Evolutionary conservation across 768 basidiomycete species (phyloP), one percentile per base, ranked within the genome.

Genomic region (Auricularia auricula-judae): DNA sequence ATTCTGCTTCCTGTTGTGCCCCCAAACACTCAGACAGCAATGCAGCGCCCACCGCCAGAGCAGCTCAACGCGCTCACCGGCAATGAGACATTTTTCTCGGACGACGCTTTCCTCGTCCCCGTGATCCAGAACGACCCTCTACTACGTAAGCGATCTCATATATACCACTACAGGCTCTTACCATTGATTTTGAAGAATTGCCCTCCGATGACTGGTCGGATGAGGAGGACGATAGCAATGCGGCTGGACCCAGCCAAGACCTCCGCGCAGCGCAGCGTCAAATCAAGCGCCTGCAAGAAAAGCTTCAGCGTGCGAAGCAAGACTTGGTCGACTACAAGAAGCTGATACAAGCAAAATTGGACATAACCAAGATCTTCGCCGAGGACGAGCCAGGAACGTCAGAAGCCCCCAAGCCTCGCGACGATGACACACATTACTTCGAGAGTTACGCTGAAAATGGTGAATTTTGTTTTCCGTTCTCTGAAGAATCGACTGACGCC

Each of bases 391-490:
- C 79, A 1, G 74, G 77, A 10, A 80, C 70, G 3, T 60, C 72
- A 18, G 68, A 72, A 33, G 67, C 80, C n/a, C 69, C 70, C 34
- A 35, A 59, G 23, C 56, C 4, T 21, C 76, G 89, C 43, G 93
- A 97, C 68, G 91, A 97, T 66, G 96, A 98, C 72, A 84, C 90
- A 0, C 92, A 97, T 71, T 98, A 98, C 75, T 98, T 97, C 75
- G 81, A 89, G 64, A 91, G 89, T 66, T 98, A 98, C 70, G 88
- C 81, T 33, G 86, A 85, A 66, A 95, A 95, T 67, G 95, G 94
- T 93, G 61, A 5, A 76, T 68, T 1, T 42, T 14, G 21, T 44
- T 3, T 44, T 3, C 0, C 8, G 2, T 14, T 34, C 33, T 12
- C 5, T 14, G 3, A 23, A 29, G 11, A 14, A 42, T 34, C 3